Evolutionary conservation across 768 basidiomycete genomes (phyloP), one percentile per base, ranked within the genome.

Genomic region (Panus rudis): DNA sequence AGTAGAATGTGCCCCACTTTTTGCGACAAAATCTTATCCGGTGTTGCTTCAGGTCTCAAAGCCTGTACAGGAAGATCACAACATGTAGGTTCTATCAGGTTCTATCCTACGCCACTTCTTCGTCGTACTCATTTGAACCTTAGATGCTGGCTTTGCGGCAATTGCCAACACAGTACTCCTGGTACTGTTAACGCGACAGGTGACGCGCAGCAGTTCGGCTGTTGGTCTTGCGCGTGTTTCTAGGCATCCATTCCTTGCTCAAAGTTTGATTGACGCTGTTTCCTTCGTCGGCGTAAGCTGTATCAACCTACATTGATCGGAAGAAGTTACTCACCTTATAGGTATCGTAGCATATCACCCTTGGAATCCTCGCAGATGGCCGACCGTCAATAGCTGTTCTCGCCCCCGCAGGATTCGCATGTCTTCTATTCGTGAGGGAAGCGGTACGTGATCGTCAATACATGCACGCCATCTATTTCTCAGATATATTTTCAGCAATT

Each of bases 351-450:
- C 89, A 93, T 53, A 79, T 92, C 42, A 92, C 90, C 0, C 83
- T 94, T 45, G 89, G 87, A 4, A 84, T 93, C 43, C 65, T 92
- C 27, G 80, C 86, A 3, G 85, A 92, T 48, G 90, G 90, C 32
- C 68, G 81, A 23, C 76, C 89, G 2, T 90, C 89, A 1, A 61
- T 94, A 19, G 81, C 89, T 1, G 70, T 92, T 20, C 71, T 92
- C 30, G 84, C 84, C 0, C 90, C 92, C 2, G 88, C 89, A 0
- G 93, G 92, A 54, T 55, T 93, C 20, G 82, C 87, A 10, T 84
- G 85, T 43, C 68, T 88, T 4, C 63, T 91, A 19, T 83, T 93
- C 58, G 69, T 89, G 10, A 80, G 89, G 48, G 84, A 92, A 68
- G 82, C 86, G 28, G 92, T 92, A 55, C 56, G 79, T 70, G 4